Base-by-base conservation (phyloP, 495 filamentous ascomycete genomes). In the Amphirosellinia nigrospora region DNA sequence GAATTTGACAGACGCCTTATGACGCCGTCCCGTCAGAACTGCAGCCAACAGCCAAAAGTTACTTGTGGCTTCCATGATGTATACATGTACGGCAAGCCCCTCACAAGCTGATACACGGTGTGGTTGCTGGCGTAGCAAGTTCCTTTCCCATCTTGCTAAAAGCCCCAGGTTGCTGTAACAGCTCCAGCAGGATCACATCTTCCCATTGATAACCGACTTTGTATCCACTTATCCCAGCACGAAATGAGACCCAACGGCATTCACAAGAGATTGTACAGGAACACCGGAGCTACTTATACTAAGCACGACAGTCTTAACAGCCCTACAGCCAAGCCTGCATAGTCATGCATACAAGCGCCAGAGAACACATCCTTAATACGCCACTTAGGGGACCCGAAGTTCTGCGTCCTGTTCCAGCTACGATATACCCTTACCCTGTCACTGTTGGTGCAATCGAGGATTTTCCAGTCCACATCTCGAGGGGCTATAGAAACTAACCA, bases 271-370 rank as follows among this genome's bases (percentile, higher is more conserved):
- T 13, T 26, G 21, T 48, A 68, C 13, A 59, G 21, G 34, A 23
- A 21, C 21, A 13, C 48, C 21, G 15, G 10, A n/a, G 43, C 16
- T 11, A 23, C 39, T 48, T 5, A 7, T 7, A 26, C 7, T 52
- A 41, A 43, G 19, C 50, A 61, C 46, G 48, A 30, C 30, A 46
- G 19, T 52, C 62, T 65, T 52, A 32, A 32, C 66, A 60, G 55
- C 56, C 56, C 66, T 62, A 69, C 46, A 36, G 67, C 34, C 8
- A 50, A 26, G 34, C n/a, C 34, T 39, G 41, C 9, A 39, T 21
- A 61, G 23, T 11, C 4, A 69, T 62, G 67, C 46, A 63, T 21
- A 26, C 59, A 56, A 69, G 59, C 58, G 36, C 58, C 67, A 32
- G 45, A 53, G 1, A 19, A 38, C 26, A 16, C 36, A 52, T 58